These are phyloP conservation scores for Ganoderma boninense DNA, from an alignment of 1,284 basidiomycete genomes.

Conservation along the genomic window DNA sequence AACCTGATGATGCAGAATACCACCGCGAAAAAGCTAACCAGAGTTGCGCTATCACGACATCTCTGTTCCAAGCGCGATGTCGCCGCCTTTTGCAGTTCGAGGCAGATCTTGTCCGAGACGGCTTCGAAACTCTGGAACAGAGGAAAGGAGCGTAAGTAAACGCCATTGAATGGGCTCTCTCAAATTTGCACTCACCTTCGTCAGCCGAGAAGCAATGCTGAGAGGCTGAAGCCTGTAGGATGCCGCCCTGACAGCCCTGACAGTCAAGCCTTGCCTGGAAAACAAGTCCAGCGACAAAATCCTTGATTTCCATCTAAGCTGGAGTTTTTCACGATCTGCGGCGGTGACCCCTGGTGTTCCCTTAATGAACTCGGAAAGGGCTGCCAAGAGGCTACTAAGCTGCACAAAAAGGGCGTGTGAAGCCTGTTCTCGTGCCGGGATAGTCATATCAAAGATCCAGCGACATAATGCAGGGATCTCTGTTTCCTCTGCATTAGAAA, in stretches of 20 bases:
- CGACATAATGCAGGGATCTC: slow-evolving; percentile 9
- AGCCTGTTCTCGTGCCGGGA: slow-evolving; percentile 5
- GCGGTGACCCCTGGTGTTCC: background rate
- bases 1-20: too few relatives aligned
- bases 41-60: background rate
- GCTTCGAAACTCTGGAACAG: background rate
- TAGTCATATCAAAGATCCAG: slow-evolving; percentile 11
- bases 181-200: background rate
- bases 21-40: background rate
- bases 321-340: background rate
- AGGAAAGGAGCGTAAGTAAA: background rate
- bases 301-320: background rate
- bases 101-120: background rate
- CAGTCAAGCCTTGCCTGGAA: background rate
- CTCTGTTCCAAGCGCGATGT: background rate
- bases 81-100: background rate
- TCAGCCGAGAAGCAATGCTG: background rate
- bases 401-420: background rate
- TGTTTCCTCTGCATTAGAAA: background rate
- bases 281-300: too few relatives aligned
- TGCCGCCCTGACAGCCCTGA: background rate
- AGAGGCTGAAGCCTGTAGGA: background rate
- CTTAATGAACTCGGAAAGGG: background rate
- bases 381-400: background rate
- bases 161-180: background rate